Percentiles rank a stretch among this genome's conserved stretches.
Evolutionary conservation across 2,329 filamentous ascomycete genomes (phyloP).

Genomic region (Fonsecaea erecta): DNA sequence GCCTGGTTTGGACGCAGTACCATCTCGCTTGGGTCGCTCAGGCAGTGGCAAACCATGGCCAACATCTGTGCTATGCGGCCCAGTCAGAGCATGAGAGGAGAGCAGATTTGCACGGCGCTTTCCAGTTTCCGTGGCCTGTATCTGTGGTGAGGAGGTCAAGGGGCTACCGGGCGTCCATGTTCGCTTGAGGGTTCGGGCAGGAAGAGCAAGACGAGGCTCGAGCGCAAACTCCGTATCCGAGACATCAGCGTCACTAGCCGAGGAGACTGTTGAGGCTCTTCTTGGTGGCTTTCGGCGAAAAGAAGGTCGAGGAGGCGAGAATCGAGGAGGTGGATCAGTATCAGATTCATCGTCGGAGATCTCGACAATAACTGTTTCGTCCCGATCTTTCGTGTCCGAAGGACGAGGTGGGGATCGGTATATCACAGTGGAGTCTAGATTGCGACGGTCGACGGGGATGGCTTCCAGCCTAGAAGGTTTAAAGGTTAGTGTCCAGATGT

Average conservation of each 20-base stretch:
- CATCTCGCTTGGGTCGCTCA: background rate
- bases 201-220: background rate
- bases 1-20: background rate
- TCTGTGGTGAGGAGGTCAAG: background rate
- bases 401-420: constrained; percentile 7
- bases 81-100: background rate
- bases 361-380: constrained; percentile 7
- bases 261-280: background rate
- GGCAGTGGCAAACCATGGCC: background rate
- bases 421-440: background rate
- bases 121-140: background rate
- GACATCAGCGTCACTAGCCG: constrained; percentile 9
- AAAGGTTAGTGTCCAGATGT: background rate
- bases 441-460: background rate
- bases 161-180: background rate
- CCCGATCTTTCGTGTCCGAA: background rate
- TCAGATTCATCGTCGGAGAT: constrained; percentile 20
- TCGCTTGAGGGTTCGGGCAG: constrained; percentile 4
- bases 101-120: constrained; percentile 4
- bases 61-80: background rate
- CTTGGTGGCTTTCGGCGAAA: background rate
- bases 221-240: constrained; percentile 2
- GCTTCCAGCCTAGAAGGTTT: background rate
- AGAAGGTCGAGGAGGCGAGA: background rate
- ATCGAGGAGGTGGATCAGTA: background rate